Evolutionary conservation across 495 filamentous ascomycete species (phyloP).

Genomic region (Penicillium fimorum): DNA sequence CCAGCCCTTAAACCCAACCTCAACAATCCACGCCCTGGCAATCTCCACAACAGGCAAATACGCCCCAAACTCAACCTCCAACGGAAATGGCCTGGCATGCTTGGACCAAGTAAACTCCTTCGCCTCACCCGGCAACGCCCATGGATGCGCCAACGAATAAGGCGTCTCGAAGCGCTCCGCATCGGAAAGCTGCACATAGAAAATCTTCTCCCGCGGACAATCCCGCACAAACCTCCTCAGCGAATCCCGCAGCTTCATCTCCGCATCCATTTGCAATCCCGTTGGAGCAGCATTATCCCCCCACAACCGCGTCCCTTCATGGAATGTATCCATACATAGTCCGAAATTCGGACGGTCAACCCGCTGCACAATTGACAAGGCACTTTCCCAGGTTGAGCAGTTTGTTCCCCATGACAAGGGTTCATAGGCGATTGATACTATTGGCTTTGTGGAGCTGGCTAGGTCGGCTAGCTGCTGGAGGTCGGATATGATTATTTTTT

Average conservation of each 20-base stretch:
- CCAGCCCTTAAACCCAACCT: slow-evolving; percentile 65
- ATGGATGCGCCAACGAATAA: slow-evolving; percentile 59
- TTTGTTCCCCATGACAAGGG: slow-evolving; percentile 65
- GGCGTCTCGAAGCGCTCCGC: slow-evolving; percentile 60
- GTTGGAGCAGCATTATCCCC: slow-evolving; percentile 54
- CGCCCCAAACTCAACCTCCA: slow-evolving; percentile 2
- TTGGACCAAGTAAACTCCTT: slow-evolving; percentile 73
- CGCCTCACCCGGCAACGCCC: slow-evolving; percentile 60
- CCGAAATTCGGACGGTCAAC: slow-evolving; percentile 69
- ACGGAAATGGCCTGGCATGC: slow-evolving; percentile 56
- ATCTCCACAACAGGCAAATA: slow-evolving; percentile 17
- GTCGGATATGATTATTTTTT: slow-evolving; percentile 58
- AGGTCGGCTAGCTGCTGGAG: slow-evolving; percentile 58
- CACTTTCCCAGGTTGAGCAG: slow-evolving; percentile 63
- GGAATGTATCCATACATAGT: slow-evolving; percentile 71
- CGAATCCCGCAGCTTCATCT: slow-evolving; percentile 50
- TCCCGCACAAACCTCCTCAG: slow-evolving; percentile 51
- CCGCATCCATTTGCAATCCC: slow-evolving; percentile 54
- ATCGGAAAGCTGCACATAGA: slow-evolving; percentile 73
- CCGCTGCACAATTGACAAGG: slow-evolving; percentile 55
- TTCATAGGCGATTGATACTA: slow-evolving; percentile 65
- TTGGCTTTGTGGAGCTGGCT: slow-evolving; percentile 50
- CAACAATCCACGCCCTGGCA: slow-evolving; percentile 55
- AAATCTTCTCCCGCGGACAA: slow-evolving; percentile 63
- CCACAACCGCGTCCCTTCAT: slow-evolving; percentile 65